Evolutionary conservation across 2,329 filamentous ascomycete species (phyloP), one percentile per base, ranked within the genome.

Genomic region (Botryotinia calthae): DNA sequence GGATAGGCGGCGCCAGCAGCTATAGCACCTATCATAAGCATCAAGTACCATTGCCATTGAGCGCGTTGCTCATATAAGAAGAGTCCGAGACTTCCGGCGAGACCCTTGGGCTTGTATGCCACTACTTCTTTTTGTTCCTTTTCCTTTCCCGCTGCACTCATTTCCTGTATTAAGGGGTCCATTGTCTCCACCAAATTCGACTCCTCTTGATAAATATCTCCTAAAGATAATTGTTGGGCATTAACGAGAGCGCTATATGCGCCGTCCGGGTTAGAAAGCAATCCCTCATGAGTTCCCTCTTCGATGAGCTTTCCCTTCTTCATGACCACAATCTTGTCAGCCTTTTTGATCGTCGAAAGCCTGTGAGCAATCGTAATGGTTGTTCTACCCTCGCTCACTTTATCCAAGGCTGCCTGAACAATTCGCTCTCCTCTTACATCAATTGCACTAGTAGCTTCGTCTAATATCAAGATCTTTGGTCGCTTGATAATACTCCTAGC

Each of bases 301-400:
- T 97, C 93, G 10, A 91, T 86, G 0, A 94, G 87, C 70, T 87
- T 86, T 28, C 94, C 93, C 73, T 91, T 88, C 74, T 92, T 86
- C 68, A 97, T 81, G 1, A 97, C 93, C 10, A 94, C 84, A 71
- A 97, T 96, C 51, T 89, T 88, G 78, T 97, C 91, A 3, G 93
- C 93, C 75, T 91, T 88, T 80, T 90, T 91, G 77, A 94, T 85
- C 83, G 95, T 98, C 1, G 94, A 97, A 16, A 98, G 86, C 76
- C 95, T 90, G 82, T 98, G 95, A 64, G 95, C 95, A 81, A 98
- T 97, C 6, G 94, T 93, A 77, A 98, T 97, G 2, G 95, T 97
- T 0, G 95, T 98, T 2, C 89, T 83, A 59, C 85, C 85, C 62
- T 84, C 81, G 0, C 87, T 87, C 1, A 90, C 84, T n/a, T 83